Evolutionary conservation across 2,329 filamentous ascomycete species (phyloP).

Genomic region (Emergomyces pasteurianus): DNA sequence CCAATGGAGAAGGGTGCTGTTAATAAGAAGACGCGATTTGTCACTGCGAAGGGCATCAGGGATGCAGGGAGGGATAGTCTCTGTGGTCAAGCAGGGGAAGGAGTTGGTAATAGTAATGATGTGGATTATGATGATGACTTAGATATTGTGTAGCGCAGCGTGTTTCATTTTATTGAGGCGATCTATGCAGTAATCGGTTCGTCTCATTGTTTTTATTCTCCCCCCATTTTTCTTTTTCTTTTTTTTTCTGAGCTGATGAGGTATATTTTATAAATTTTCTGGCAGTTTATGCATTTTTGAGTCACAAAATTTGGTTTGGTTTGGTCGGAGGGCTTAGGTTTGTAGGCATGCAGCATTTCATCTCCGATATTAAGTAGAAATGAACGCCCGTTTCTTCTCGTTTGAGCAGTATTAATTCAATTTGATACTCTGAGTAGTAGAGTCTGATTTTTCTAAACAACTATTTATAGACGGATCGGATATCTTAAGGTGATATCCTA

Average conservation of each 20-base stretch:
- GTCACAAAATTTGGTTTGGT: not conserved
- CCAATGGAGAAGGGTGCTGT: slow-evolving; percentile 21
- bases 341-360: not conserved
- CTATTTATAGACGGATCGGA: not conserved
- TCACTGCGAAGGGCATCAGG: slow-evolving; percentile 64
- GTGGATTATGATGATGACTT: slow-evolving; percentile 41
- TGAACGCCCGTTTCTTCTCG: not conserved
- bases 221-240: not conserved
- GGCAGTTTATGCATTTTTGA: not conserved
- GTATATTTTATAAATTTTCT: not conserved
- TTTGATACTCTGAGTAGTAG: not conserved
- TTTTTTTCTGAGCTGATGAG: not conserved
- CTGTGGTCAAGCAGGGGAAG: slow-evolving; percentile 25
- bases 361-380: not conserved
- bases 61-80: slow-evolving; percentile 66
- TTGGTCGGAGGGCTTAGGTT: not conserved
- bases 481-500: not conserved
- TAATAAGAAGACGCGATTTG: slow-evolving; percentile 61
- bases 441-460: not conserved
- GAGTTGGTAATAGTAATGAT: slow-evolving; percentile 22
- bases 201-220: not conserved
- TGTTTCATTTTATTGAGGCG: not conserved
- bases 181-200: not conserved
- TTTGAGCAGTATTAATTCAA: not conserved
- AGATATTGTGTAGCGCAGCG: slow-evolving; percentile 30